Evolutionary conservation across 805 yeast species (phyloP).

Genomic region (Cyberlindnera nakhonratchasimensis): DNA sequence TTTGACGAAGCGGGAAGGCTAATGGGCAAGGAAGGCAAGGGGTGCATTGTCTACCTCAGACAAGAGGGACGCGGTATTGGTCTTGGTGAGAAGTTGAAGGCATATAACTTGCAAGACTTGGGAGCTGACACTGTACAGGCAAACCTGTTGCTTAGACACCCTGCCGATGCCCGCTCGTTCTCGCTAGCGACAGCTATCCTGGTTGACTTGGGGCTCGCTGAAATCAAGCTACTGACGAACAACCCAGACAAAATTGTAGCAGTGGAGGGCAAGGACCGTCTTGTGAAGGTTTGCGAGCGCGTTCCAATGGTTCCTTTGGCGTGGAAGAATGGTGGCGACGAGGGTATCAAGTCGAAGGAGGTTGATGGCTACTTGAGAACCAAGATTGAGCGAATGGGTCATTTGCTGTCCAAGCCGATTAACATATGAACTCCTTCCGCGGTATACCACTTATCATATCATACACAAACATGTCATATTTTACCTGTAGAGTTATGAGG

Average conservation of each 20-base stretch:
- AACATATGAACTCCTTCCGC: slow-evolving; percentile 14
- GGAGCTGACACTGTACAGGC: slow-evolving; percentile 99
- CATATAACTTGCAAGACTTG: slow-evolving; percentile 92
- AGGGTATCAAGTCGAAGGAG: slow-evolving; percentile 78
- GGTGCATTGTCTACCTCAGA: slow-evolving; percentile 91
- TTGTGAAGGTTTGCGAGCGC: slow-evolving; percentile 76
- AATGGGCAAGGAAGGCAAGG: slow-evolving; percentile 85
- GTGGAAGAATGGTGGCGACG: slow-evolving; percentile 52
- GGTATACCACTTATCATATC: too few species aligned
- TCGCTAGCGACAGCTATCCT: slow-evolving; percentile 91
- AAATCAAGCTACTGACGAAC: slow-evolving; percentile 80
- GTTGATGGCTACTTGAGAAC: slow-evolving; percentile 92
- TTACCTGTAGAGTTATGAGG: too few species aligned
- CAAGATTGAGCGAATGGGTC: slow-evolving; percentile 97
- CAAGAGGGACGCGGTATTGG: slow-evolving; percentile 99
- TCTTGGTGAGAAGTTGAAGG: slow-evolving; percentile 94
- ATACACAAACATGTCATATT: too few species aligned
- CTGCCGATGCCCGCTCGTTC: slow-evolving; percentile 96
- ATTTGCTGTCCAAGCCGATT: slow-evolving; percentile 56
- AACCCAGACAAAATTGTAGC: slow-evolving; percentile 96
- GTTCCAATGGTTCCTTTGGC: slow-evolving; percentile 97
- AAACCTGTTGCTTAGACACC: slow-evolving; percentile 85
- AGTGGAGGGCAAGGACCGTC: slow-evolving; percentile 80
- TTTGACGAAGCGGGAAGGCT: slow-evolving; percentile 95
- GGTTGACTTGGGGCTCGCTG: slow-evolving; percentile 69